Base-by-base conservation (phyloP, 225 moss, liverwort and hornwort genomes). In the Marchantia paleacea region DNA sequence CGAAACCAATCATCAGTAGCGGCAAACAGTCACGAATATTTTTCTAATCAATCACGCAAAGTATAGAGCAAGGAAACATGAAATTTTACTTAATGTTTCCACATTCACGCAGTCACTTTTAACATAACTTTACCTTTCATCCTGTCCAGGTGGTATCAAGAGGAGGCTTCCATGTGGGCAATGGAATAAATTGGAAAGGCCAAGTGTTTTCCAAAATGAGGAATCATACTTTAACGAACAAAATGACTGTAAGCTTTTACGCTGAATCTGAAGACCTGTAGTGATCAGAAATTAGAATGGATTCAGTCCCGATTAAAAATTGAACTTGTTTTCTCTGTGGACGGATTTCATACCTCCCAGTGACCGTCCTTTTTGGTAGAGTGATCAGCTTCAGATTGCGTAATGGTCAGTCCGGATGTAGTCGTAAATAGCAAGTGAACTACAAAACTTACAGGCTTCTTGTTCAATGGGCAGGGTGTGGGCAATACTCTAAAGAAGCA, bases 401-500 rank as follows among this genome's bases (percentile, higher is more conserved):
- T 72, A 22, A 47, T 48, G 18, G n/a, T 15, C 72, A 3, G 0
- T 15, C 20, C 4, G 50, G 5, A 31, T 39, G 22, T 72, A 49
- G 39, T 3, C 0, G 14, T 49, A 19, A 20, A 29, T 9, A 47
- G 9, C 31, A 52, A 25, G 12, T 3, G 19, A 53, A 39, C 39
- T 39, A 2, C 3, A 39, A 39, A 39, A 39, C 39, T 39, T 39
- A 14, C 8, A 13, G 12, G 39, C 5, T 39, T 76, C 10, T 52
- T 52, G 50, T 72, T 30, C 51, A 48, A 55, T 72, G 12, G 39
- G 66, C 88, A 95, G 95, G 97, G 97, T 22, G 97, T 97, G 48
- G 97, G 97, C 58, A 97, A 97, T 83, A 97, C 97, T 7, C 87
- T 97, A n/a, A 97, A 97, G 86, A 97, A 97, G 80, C 97, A 97